Base-by-base conservation (phyloP, 257 asterid genomes). In the Solanum clarkiae region DNA sequence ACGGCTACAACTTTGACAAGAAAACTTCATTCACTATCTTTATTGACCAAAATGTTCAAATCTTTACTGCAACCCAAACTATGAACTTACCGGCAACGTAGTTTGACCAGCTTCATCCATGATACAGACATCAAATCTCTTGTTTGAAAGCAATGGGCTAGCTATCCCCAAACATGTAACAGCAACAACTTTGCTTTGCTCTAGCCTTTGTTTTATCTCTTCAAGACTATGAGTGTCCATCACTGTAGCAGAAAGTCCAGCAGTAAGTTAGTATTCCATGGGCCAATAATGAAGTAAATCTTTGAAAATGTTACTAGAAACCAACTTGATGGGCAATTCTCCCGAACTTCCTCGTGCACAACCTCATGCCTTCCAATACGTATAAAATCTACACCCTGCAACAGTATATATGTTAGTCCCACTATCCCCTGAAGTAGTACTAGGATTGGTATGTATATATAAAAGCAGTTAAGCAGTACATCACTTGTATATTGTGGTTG, bases 41-140 rank as follows among this genome's bases (percentile, higher is more conserved):
- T 47, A 15, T 24, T 49, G 62, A 75, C 60, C 44, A 75, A 75
- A 75, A 49, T 75, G 82, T 49, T 75, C 82, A 49, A 49, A 49
- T 75, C 60, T n/a, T 72, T 45, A 75, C 60, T 24, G 20, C 82
- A 51, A 77, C 26, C 12, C 24, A 26, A 77, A 51, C 47, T 14
- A 29, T 26, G 8, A 54, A 89, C 84, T 77, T 92, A 96, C 99
- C 89, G 99, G 98, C 60, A 96, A 91, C 40, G 99, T 94, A 85
- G 93, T 95, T 89, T 96, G 99, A 86, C 99, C 99, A 72, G 99
- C 99, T 91, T 96, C 98, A 91, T 96, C 99, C 98, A 96, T 95
- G 91, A 96, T 94, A 93, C 99, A 96, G 84, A 95, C 84, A 89
- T 95, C 99, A 89, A 96, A 96, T 88, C 90, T 94, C 91, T 92